phyloP scores from a whole-genome alignment of 768 basidiomycete species.

The Mycena crocata region DNA sequence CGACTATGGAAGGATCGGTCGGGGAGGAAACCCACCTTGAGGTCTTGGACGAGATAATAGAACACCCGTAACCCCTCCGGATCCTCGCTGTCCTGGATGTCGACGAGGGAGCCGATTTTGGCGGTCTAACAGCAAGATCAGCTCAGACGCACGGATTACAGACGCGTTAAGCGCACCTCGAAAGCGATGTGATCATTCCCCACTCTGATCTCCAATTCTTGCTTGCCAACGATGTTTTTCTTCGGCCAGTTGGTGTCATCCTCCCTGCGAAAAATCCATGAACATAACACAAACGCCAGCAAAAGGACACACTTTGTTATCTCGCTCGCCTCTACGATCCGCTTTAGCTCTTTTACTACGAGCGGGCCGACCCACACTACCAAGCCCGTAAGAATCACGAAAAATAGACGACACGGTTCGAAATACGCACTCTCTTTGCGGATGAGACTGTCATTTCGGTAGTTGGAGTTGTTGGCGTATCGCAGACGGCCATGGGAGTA shows the following conservation, averaged over 20 bases:
- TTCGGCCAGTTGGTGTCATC: slow-evolving; percentile 99
- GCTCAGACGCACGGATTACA: background rate
- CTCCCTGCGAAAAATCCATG: slow-evolving; percentile 68
- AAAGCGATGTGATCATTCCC: slow-evolving; percentile 98
- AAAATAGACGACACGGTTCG: background rate
- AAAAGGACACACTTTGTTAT: slow-evolving; percentile 82
- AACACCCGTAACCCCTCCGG: slow-evolving; percentile 98
- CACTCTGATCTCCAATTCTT: slow-evolving; percentile 94
- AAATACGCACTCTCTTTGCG: slow-evolving; percentile 93
- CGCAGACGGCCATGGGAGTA: slow-evolving; percentile 96
- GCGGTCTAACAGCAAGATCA: slow-evolving; percentile 73
- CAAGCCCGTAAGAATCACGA: background rate
- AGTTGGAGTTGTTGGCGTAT: slow-evolving; percentile 99
- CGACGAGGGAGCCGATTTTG: slow-evolving; percentile 96
- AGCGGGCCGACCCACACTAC: slow-evolving; percentile 95
- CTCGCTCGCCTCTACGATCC: slow-evolving; percentile 92
- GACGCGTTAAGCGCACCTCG: slow-evolving; percentile 69
- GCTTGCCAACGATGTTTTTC: slow-evolving; percentile 98
- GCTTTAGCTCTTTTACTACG: slow-evolving; percentile 94
- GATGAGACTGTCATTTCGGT: slow-evolving; percentile 96
- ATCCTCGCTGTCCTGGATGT: slow-evolving; percentile 97
- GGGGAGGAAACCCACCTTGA: slow-evolving; percentile 80
- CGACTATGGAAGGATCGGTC: background rate
- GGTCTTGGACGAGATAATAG: slow-evolving; percentile 98
- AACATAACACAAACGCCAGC: background rate